Conservation (phyloP, 1,284 basidiomycete species). For the Mycocalia duriaeana region DNA sequence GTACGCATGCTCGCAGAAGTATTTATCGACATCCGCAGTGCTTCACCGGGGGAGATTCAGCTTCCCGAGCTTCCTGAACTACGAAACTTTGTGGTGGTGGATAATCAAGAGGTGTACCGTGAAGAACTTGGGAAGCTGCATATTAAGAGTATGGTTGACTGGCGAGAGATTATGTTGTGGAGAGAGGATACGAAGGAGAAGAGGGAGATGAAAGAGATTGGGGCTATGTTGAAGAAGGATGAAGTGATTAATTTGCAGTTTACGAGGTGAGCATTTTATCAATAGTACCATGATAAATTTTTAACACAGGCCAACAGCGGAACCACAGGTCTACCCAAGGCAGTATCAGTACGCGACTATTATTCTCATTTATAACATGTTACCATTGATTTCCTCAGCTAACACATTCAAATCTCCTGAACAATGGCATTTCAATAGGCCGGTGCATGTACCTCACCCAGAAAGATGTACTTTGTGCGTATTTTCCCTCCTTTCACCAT, state of each 20-base stretch:
- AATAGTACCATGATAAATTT: not conserved
- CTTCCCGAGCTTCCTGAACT: constrained; percentile 58
- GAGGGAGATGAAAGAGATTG: constrained; percentile 35
- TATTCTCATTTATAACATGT: not conserved
- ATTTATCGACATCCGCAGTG: constrained; percentile 53
- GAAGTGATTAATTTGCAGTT: constrained; percentile 82
- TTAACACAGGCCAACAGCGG: constrained; percentile 42
- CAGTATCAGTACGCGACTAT: constrained; percentile 57
- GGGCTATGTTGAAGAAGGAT: constrained; percentile 42
- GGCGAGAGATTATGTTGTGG: constrained; percentile 65
- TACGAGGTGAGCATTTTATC: constrained; percentile 68
- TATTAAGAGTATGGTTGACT: constrained; percentile 54
- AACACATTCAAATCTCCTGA: constrained; percentile 73
- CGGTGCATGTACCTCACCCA: constrained; percentile 64
- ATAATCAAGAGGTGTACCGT: constrained; percentile 46
- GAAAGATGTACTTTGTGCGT: constrained; percentile 63
- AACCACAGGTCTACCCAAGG: constrained; percentile 76
- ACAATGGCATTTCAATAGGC: constrained; percentile 72
- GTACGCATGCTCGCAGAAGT: constrained; percentile 51
- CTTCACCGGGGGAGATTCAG: constrained; percentile 52
- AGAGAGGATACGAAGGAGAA: constrained; percentile 42
- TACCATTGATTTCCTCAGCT: constrained; percentile 37
- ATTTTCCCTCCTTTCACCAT: not conserved
- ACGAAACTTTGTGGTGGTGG: constrained; percentile 64
- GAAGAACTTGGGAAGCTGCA: constrained; percentile 36